These are phyloP conservation scores for Fusarium sp. DNA, from an alignment of 2,329 filamentous ascomycete species.

Conservation along the genomic window DNA sequence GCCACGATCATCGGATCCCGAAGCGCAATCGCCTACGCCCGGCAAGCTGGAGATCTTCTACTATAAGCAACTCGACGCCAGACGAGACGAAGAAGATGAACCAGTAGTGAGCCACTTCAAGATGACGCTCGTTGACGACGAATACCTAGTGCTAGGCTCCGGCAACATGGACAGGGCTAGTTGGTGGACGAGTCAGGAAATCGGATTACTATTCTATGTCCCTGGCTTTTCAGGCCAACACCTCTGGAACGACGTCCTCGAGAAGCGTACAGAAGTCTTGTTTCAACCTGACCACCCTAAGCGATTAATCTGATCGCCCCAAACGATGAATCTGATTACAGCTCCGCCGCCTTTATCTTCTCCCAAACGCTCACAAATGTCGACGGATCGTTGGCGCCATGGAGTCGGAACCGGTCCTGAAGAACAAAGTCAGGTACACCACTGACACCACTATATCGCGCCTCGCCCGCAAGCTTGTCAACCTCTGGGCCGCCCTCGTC, in stretches of 20 bases:
- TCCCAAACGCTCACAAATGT: slow-evolving; percentile 75
- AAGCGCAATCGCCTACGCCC: slow-evolving; percentile 52
- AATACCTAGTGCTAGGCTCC: slow-evolving; percentile 76
- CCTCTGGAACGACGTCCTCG: slow-evolving; percentile 53
- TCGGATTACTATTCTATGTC: slow-evolving; percentile 71
- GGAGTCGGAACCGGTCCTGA: slow-evolving; percentile 72
- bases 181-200: slow-evolving; percentile 87
- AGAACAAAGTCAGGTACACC: slow-evolving; percentile 81
- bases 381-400: slow-evolving; percentile 73
- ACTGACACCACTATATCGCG: slow-evolving; percentile 54
- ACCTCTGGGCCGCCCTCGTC: slow-evolving; percentile 59
- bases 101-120: slow-evolving; percentile 83
- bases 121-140: slow-evolving; percentile 75
- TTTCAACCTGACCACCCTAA: slow-evolving; percentile 41
- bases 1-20: slow-evolving; percentile 45
- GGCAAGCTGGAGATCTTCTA: slow-evolving; percentile 69
- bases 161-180: slow-evolving; percentile 88
- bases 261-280: slow-evolving; percentile 49
- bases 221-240: slow-evolving; percentile 49
- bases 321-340: neutral
- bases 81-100: slow-evolving; percentile 55
- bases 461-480: slow-evolving; percentile 44
- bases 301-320: neutral
- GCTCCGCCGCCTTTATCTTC: slow-evolving; percentile 54
- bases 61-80: slow-evolving; percentile 57